A percentile compares a stretch with the other conserved stretches of the same genome.
Conservation (phyloP, 2,329 filamentous ascomycete genomes). For the Sphaerulina populicola region DNA sequence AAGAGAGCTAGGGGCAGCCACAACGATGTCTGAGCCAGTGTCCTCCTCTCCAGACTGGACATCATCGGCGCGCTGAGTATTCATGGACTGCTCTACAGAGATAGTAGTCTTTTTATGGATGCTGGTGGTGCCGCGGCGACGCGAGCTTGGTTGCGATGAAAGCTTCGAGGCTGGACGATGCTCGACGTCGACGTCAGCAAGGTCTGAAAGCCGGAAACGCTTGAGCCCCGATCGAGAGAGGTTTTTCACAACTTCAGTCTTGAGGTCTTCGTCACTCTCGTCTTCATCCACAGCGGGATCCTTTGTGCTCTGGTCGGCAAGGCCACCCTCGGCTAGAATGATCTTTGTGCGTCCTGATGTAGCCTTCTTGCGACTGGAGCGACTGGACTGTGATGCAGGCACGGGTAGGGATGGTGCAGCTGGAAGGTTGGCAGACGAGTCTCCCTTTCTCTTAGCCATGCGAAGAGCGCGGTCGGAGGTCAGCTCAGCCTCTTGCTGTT, state of each 20-base stretch:
- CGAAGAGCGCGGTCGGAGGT: constrained; percentile 26
- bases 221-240: constrained; percentile 8
- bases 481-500: constrained; percentile 27
- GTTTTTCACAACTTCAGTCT: constrained; percentile 7
- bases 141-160: constrained; percentile 4
- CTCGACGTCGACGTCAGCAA: constrained; percentile 15
- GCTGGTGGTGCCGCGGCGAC: constrained; percentile 7
- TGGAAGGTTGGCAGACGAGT: background rate
- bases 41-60: constrained; percentile 6
- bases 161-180: constrained; percentile 12
- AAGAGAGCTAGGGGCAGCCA: background rate
- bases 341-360: constrained; percentile 12
- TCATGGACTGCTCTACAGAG: constrained; percentile 14
- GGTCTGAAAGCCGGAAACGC: constrained; percentile 20
- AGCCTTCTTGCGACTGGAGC: constrained; percentile 12
- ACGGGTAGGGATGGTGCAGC: constrained; percentile 3
- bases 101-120: constrained; percentile 12
- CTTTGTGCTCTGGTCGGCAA: background rate
- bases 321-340: constrained; percentile 1
- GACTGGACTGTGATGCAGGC: background rate
- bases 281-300: constrained; percentile 7
- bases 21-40: constrained; percentile 2
- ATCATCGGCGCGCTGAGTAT: constrained; percentile 12
- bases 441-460: constrained; percentile 11
- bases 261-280: constrained; percentile 12